These are phyloP conservation scores for Glarea lozoyensis DNA, from an alignment of 495 filamentous ascomycete species.

Conservation along the genomic window DNA sequence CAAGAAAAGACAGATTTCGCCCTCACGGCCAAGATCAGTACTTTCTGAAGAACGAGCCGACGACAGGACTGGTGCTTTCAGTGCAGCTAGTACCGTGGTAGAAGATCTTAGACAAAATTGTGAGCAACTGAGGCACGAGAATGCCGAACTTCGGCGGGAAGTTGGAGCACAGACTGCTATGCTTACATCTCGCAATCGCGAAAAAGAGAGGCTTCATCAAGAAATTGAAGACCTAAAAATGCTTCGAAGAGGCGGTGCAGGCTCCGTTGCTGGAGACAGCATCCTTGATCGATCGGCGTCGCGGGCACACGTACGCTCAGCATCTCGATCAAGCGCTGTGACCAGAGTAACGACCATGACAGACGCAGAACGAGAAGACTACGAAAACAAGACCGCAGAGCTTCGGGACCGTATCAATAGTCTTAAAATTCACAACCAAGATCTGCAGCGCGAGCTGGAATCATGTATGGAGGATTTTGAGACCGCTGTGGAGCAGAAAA, in stretches of 20 bases:
- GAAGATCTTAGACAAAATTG: slow-evolving; percentile 51
- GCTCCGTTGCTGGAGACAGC: slow-evolving; percentile 70
- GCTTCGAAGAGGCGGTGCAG: slow-evolving; percentile 57
- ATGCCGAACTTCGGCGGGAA: slow-evolving; percentile 83
- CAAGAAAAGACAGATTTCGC: slow-evolving; percentile 48
- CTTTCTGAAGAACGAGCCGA: slow-evolving; percentile 45
- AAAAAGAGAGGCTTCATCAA: slow-evolving; percentile 89
- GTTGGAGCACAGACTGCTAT: slow-evolving; percentile 95
- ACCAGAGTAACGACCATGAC: slow-evolving; percentile 62
- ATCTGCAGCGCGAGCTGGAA: slow-evolving; percentile 67
- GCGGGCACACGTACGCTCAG: slow-evolving; percentile 57
- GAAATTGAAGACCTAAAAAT: slow-evolving; percentile 97
- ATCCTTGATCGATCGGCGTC: slow-evolving; percentile 90
- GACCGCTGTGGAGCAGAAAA: slow-evolving; percentile 45
- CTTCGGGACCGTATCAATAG: slow-evolving; percentile 79
- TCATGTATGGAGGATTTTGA: slow-evolving; percentile 58
- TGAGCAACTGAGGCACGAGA: slow-evolving; percentile 80
- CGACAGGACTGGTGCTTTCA: slow-evolving; percentile 43
- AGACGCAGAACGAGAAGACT: slow-evolving; percentile 75
- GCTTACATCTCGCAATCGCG: slow-evolving; percentile 90
- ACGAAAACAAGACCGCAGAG: slow-evolving; percentile 73
- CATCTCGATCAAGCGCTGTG: slow-evolving; percentile 59
- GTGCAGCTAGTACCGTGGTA: slow-evolving; percentile 59
- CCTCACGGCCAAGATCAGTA: slow-evolving; percentile 56
- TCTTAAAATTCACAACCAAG: slow-evolving; percentile 75